A percentile compares a stretch with the other conserved stretches of the same genome.
phyloP scores from a whole-genome alignment of 2,329 filamentous ascomycete genomes.

The Penicillium sp. region DNA sequence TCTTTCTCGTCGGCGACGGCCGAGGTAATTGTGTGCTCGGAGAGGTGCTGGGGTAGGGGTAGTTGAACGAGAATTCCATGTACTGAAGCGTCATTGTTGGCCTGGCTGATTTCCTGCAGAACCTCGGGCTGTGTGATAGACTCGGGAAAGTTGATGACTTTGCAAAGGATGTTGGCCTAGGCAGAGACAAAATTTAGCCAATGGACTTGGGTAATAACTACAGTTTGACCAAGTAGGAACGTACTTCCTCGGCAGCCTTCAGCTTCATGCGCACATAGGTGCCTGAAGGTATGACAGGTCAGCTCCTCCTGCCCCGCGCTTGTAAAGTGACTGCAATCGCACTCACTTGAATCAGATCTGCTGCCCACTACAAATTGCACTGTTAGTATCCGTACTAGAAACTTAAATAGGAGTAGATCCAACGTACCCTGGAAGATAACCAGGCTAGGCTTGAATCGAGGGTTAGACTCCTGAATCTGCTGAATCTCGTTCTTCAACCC shows the following conservation, averaged over 20 bases:
- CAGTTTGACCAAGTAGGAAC: constrained; percentile 22
- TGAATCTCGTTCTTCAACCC: constrained; percentile 79
- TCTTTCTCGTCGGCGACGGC: constrained; percentile 93
- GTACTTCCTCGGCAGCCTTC: constrained; percentile 90
- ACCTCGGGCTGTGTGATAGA: constrained; percentile 83
- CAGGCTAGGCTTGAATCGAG: constrained; percentile 84
- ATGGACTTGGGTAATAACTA: background rate
- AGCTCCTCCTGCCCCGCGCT: constrained; percentile 19
- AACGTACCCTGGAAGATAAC: constrained; percentile 89
- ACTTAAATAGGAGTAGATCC: background rate
- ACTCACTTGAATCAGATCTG: constrained; percentile 86
- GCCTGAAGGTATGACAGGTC: constrained; percentile 55
- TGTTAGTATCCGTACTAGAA: constrained; percentile 12
- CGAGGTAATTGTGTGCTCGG: constrained; percentile 88
- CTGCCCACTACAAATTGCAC: constrained; percentile 71
- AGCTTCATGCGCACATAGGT: constrained; percentile 99
- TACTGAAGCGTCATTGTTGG: constrained; percentile 85
- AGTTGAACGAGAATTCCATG: constrained; percentile 95
- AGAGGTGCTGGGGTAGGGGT: constrained; percentile 85
- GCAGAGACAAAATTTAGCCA: constrained; percentile 18
- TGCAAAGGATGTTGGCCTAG: constrained; percentile 86
- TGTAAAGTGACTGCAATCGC: constrained; percentile 13
- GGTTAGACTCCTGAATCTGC: constrained; percentile 79
- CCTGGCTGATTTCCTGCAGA: constrained; percentile 75
- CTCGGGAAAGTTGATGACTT: constrained; percentile 82